A percentile compares a stretch with the other conserved stretches of the same genome.
Conservation (phyloP, 768 basidiomycete species). For the Naganishia vishniacii region DNA sequence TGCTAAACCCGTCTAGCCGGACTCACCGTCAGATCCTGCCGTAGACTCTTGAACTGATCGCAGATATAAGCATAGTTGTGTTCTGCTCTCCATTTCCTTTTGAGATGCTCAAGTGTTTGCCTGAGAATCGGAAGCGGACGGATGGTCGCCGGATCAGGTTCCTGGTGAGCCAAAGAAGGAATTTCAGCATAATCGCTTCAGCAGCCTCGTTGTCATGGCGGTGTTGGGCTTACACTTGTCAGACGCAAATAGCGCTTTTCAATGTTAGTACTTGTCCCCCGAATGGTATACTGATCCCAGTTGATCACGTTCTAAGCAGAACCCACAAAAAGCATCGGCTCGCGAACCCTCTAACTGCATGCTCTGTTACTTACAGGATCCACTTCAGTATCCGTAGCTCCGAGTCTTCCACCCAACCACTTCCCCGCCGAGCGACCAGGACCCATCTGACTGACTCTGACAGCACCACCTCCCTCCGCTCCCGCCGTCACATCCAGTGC, state of each 20-base stretch:
- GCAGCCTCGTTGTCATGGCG: conserved; percentile 33
- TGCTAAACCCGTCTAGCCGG: background rate
- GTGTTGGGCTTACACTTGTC: conserved; percentile 61
- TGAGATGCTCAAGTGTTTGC: conserved; percentile 77
- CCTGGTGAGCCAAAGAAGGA: conserved; percentile 54
- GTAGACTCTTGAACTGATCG: conserved; percentile 93
- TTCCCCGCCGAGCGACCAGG: conserved; percentile 39
- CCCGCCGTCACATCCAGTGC: conserved; percentile 29
- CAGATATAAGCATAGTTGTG: conserved; percentile 81
- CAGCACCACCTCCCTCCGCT: conserved; percentile 31
- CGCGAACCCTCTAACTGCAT: background rate
- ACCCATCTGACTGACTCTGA: conserved; percentile 33
- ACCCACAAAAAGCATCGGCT: conserved; percentile 17
- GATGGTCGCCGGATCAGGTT: conserved; percentile 89
- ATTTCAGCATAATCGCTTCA: background rate
- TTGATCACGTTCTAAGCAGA: conserved; percentile 79
- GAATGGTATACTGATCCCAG: conserved; percentile 94
- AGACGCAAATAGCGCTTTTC: conserved; percentile 95
- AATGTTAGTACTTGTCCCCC: conserved; percentile 77
- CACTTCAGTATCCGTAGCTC: conserved; percentile 41
- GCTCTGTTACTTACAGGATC: conserved; percentile 43
- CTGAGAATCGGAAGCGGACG: conserved; percentile 78
- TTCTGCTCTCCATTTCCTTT: conserved; percentile 73
- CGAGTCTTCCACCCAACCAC: conserved; percentile 36
- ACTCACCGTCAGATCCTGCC: conserved; percentile 92